Evolutionary conservation across 352 stramenopile species (phyloP).

Genomic region (Pythium scleroteichum): DNA sequence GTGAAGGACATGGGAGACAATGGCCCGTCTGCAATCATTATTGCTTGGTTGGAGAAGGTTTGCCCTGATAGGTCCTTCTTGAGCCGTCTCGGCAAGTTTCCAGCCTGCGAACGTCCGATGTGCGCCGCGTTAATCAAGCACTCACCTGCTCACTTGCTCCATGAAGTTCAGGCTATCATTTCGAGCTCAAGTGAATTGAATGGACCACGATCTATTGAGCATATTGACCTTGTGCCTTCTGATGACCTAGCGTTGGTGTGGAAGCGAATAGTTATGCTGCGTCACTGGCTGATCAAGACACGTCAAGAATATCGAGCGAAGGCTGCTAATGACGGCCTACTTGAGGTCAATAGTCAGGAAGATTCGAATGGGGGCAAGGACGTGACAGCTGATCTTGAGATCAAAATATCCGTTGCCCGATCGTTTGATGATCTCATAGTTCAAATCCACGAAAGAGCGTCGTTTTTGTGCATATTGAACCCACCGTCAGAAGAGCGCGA

Average conservation of each 20-base stretch:
- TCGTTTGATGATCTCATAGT: conserved; percentile 69
- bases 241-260: conserved; percentile 72
- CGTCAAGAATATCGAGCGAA: conserved; percentile 77
- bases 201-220: conserved; percentile 32
- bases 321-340: conserved; percentile 41
- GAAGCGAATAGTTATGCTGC: conserved; percentile 78
- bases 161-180: conserved; percentile 81
- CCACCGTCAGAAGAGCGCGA: conserved; percentile 72
- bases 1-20: conserved; percentile 60
- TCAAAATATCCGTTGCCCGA: conserved; percentile 58
- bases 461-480: conserved; percentile 77
- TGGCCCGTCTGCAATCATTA: conserved; percentile 54
- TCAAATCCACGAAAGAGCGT: conserved; percentile 66
- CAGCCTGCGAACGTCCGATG: conserved; percentile 65
- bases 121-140: conserved; percentile 82
- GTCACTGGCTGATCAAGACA: conserved; percentile 84
- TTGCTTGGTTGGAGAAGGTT: conserved; percentile 78
- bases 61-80: conserved; percentile 77
- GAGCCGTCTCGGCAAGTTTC: conserved; percentile 73
- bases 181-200: conserved; percentile 36
- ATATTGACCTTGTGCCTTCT: conserved; percentile 65
- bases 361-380: neutral
- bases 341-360: neutral
- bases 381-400: conserved; percentile 39
- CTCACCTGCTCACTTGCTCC: conserved; percentile 65